These are phyloP conservation scores for Phlegmacium glaucopus DNA, from an alignment of 768 basidiomycete species.

Conservation along the genomic window DNA sequence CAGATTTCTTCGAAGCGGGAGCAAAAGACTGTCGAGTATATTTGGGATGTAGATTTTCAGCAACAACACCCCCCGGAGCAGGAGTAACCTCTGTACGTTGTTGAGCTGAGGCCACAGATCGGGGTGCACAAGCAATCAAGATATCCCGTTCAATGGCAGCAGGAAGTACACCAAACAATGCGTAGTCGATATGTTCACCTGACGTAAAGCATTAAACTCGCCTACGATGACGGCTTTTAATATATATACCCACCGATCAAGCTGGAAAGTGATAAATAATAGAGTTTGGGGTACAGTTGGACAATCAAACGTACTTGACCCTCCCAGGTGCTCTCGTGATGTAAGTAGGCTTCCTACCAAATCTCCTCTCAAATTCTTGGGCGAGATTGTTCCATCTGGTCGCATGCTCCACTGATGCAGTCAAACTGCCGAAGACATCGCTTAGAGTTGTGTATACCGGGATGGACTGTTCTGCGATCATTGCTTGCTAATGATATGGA, in stretches of 20 bases:
- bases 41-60: constrained; percentile 58
- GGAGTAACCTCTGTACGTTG: constrained; percentile 18
- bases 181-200: constrained; percentile 86
- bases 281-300: background rate
- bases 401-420: constrained; percentile 53
- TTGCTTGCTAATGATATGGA: constrained; percentile 20
- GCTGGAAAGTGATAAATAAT: constrained; percentile 18
- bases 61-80: constrained; percentile 52
- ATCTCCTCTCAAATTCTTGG: constrained; percentile 57
- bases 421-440: constrained; percentile 51
- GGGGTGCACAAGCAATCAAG: constrained; percentile 70
- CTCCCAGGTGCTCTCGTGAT: constrained; percentile 79
- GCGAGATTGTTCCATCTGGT: constrained; percentile 61
- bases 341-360: constrained; percentile 63
- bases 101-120: constrained; percentile 20
- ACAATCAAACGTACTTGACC: constrained; percentile 55
- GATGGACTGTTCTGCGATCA: constrained; percentile 56
- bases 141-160: constrained; percentile 85
- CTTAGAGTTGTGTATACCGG: constrained; percentile 58
- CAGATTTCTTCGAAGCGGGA: constrained; percentile 37
- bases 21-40: constrained; percentile 60
- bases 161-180: constrained; percentile 80
- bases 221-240: background rate
- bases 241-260: constrained; percentile 36
- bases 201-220: constrained; percentile 14